phyloP scores from a whole-genome alignment of 106 monocot genomes.

The Allium fistulosum region DNA sequence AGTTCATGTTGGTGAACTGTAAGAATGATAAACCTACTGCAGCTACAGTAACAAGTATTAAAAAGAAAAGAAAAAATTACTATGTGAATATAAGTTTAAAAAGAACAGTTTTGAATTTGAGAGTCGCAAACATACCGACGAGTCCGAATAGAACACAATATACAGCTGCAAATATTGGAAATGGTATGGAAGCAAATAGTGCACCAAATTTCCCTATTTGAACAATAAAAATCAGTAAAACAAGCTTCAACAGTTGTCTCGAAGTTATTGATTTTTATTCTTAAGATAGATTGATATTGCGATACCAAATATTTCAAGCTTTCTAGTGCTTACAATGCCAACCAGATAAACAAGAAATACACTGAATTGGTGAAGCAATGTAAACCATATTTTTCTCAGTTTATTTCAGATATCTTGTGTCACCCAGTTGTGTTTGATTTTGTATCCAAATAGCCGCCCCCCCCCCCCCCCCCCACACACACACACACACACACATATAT shows the following conservation, averaged over 20 bases:
- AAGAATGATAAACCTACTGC: constrained; percentile 94
- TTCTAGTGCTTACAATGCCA: too few species aligned
- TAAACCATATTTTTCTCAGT: too few species aligned
- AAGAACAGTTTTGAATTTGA: background rate
- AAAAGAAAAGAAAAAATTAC: background rate
- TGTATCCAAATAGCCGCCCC: too few species aligned
- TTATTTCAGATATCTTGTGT: too few species aligned
- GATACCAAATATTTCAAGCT: too few species aligned
- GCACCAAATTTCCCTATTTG: constrained; percentile 89
- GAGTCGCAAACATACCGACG: constrained; percentile 51
- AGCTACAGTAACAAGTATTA: constrained; percentile 20
- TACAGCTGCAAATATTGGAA: constrained; percentile 84
- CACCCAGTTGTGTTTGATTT: too few species aligned
- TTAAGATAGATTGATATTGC: too few species aligned
- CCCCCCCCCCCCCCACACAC: too few species aligned
- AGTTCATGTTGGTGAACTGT: constrained; percentile 99
- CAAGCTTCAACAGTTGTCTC: background rate
- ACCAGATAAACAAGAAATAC: too few species aligned
- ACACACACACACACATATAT: too few species aligned
- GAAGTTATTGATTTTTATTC: background rate
- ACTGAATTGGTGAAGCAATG: too few species aligned
- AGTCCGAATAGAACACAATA: constrained; percentile 89
- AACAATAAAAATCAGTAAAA: background rate
- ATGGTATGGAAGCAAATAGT: constrained; percentile 93
- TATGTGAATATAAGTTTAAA: background rate